Conservation (phyloP, 768 basidiomycete species). For the Kwoniella heveanensis region DNA sequence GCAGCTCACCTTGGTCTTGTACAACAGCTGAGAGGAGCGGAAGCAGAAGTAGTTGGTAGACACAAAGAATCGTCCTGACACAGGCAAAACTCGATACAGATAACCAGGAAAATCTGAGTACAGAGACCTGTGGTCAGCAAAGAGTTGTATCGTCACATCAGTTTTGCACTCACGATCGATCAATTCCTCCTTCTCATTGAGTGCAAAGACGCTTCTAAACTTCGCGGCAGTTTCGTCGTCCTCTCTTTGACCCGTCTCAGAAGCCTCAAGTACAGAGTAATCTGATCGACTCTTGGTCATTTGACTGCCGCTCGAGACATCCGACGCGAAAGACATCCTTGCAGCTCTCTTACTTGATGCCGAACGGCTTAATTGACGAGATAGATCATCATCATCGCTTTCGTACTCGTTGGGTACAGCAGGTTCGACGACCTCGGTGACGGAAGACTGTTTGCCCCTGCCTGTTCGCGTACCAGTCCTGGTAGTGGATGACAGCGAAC, state of each 20-base stretch:
- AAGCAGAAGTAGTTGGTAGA: conserved; percentile 95
- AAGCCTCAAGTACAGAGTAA: conserved; percentile 80
- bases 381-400: conserved; percentile 28
- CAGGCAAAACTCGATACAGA: conserved; percentile 83
- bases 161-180: conserved; percentile 73
- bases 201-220: conserved; percentile 78
- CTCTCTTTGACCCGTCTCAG: conserved; percentile 59
- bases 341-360: conserved; percentile 1
- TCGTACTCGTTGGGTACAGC: conserved; percentile 15
- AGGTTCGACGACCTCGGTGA: conserved; percentile 47
- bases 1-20: conserved; percentile 74
- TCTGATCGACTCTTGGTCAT: conserved; percentile 57
- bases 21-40: conserved; percentile 79
- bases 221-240: conserved; percentile 64
- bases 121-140: conserved; percentile 9
- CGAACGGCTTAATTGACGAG: conserved; percentile 4
- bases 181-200: conserved; percentile 81
- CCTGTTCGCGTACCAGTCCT: not conserved
- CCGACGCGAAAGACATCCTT: conserved; percentile 28
- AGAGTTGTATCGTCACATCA: not conserved
- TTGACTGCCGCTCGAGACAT: conserved; percentile 25
- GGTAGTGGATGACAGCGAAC: conserved; percentile 7
- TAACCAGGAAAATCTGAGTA: conserved; percentile 85
- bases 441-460: conserved; percentile 18
- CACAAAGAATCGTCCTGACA: conserved; percentile 82